Evolutionary conservation across 2,329 filamentous ascomycete genomes (phyloP), one percentile per base, ranked within the genome.

Genomic region (Orbilia brochopaga): DNA sequence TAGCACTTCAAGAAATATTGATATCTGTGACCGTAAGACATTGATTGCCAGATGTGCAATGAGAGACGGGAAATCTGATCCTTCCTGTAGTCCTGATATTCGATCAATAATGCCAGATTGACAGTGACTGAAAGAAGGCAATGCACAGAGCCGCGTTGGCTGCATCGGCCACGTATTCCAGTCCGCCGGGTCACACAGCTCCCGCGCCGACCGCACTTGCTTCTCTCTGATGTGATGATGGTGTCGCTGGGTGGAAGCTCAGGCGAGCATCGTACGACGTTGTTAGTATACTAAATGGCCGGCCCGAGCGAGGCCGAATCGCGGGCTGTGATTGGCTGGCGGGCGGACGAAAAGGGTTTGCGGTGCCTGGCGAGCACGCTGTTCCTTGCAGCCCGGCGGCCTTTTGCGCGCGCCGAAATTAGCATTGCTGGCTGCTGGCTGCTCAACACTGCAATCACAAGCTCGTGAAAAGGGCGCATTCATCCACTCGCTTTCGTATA

Each of bases 221-320:
- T 8, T 32, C 37, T 42, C 37, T 42, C 37, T 17, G 37, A 17
- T 17, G 37, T 42, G 37, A 42, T 42, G n/a, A 15, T 21, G n/a
- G 44, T 30, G 57, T 62, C 19, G 42, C 19, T 61, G 52, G 60
- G 24, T 61, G 52, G 60, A 72, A 61, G 55, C 60, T 72, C 55
- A 51, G 54, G 48, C 65, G 60, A 72, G 67, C 67, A 72, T 72
- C 67, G 67, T 72, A 72, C 42, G 67, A 72, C 61, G 55, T 52
- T 32, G 55, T 48, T 24, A 37, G 46, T 7, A 11, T 44, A 56
- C 15, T 24, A 23, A 48, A 21, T 30, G 15, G 19, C 55, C 67
- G 67, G 67, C 54, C 67, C 67, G 67, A 64, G 50, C 48, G 55
- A 65, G 52, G n/a, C 67, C 67, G 67, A 72, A 72, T 61, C 30